Conservation (phyloP, 331 rosid genomes). For the Arachis monticola region DNA sequence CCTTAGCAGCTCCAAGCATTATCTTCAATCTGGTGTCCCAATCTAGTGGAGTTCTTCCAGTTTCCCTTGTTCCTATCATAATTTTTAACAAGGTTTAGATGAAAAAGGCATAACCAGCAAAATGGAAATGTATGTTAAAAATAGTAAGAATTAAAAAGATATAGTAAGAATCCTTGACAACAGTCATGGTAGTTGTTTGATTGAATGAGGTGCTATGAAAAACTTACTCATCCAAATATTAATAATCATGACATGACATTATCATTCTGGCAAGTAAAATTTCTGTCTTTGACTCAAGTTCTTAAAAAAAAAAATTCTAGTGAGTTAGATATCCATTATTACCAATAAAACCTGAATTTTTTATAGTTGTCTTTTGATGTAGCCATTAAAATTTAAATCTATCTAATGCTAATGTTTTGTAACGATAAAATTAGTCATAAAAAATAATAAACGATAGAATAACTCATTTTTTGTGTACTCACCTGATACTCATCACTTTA, state of each 20-base stretch:
- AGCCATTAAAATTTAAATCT: not conserved
- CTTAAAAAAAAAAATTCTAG: not conserved
- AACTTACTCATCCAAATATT: too few relatives aligned
- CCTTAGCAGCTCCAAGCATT: conserved; percentile 78
- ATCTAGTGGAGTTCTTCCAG: conserved; percentile 63
- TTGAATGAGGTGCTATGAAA: too few relatives aligned
- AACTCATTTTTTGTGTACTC: too few relatives aligned
- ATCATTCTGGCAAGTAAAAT: too few relatives aligned
- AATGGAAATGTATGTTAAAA: conserved; percentile 12
- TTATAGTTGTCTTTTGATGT: not conserved
- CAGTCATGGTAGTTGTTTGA: too few relatives aligned
- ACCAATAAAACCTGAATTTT: not conserved
- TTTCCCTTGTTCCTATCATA: conserved; percentile 69
- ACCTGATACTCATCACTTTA: too few relatives aligned
- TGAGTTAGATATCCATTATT: not conserved
- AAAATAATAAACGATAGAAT: too few relatives aligned
- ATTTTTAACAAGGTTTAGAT: conserved; percentile 26
- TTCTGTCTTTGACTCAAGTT: too few relatives aligned
- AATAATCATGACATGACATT: too few relatives aligned
- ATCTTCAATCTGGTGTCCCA: conserved; percentile 88
- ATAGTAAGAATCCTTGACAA: not conserved
- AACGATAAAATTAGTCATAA: not conserved
- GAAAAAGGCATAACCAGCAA: conserved; percentile 4
- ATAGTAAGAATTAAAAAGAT: not conserved
- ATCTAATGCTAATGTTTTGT: conserved; percentile 12